Percentiles rank a stretch among this genome's conserved stretches.
phyloP scores from a whole-genome alignment of 768 basidiomycete species.

The Pisolithus tinctorius region DNA sequence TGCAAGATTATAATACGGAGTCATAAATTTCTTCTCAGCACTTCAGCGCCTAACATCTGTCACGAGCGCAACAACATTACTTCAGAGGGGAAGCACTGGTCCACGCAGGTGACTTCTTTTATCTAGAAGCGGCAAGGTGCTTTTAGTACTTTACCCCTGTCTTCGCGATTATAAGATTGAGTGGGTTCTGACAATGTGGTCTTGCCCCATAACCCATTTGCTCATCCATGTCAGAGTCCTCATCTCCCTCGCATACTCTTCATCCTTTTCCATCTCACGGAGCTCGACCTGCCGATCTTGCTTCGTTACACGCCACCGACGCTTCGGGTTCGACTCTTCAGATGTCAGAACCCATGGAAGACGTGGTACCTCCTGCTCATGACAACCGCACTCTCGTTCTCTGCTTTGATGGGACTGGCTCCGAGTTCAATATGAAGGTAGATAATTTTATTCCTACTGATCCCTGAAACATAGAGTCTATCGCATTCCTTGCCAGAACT shows the following conservation, averaged over 20 bases:
- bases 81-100: too few species aligned
- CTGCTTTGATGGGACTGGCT: conserved; percentile 60
- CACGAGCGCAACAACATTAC: too few species aligned
- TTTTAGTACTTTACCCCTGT: too few species aligned
- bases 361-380: conserved; percentile 39
- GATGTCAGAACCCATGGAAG: conserved; percentile 11
- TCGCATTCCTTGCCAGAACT: conserved; percentile 42
- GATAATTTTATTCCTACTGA: conserved; percentile 11
- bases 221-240: neutral
- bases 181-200: neutral
- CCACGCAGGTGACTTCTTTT: too few species aligned
- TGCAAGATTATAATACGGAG: too few species aligned
- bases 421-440: conserved; percentile 64
- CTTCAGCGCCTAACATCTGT: too few species aligned
- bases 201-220: neutral
- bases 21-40: too few species aligned
- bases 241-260: neutral
- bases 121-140: too few species aligned
- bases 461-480: neutral
- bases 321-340: neutral
- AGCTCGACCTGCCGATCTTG: neutral
- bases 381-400: conserved; percentile 53
- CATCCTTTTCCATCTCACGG: neutral
- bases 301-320: neutral
- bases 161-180: too few species aligned